These are phyloP conservation scores for Sinapis alba DNA, from an alignment of 441 rosid genomes.

Conservation along the genomic window DNA sequence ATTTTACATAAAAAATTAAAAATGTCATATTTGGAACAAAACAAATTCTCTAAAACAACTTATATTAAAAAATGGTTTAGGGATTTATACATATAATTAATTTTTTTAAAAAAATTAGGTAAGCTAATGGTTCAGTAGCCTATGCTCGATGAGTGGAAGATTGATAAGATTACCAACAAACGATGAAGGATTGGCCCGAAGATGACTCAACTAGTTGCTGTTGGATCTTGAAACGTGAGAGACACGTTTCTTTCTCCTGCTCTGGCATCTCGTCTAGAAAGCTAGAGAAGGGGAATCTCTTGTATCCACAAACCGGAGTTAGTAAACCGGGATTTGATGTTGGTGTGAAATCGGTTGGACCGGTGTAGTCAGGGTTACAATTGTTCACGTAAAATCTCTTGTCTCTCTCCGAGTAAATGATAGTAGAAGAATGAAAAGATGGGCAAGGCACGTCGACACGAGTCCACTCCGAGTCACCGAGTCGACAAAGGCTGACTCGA, in stretches of 20 bases:
- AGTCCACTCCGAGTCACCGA: not conserved
- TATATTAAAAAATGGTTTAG: too few relatives aligned
- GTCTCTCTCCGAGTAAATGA: not conserved
- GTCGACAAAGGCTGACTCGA: not conserved
- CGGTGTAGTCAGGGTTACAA: not conserved
- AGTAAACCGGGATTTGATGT: not conserved
- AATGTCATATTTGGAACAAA: too few relatives aligned
- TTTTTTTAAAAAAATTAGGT: too few relatives aligned
- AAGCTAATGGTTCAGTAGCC: too few relatives aligned
- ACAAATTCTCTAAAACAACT: too few relatives aligned
- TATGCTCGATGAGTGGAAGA: not conserved
- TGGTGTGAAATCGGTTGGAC: not conserved
- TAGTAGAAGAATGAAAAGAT: not conserved
- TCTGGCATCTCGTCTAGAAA: not conserved
- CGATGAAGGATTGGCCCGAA: not conserved
- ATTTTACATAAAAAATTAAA: too few relatives aligned
- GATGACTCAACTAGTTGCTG: not conserved
- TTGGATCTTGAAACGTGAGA: slow-evolving; percentile 1
- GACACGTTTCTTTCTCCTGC: not conserved
- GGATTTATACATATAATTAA: too few relatives aligned
- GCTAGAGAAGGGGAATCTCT: not conserved
- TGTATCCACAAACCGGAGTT: slow-evolving; percentile 8
- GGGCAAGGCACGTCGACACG: not conserved
- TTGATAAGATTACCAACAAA: not conserved
- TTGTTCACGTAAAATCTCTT: not conserved